A percentile compares a stretch with the other conserved stretches of the same genome.
These are phyloP conservation scores for Elsinoe fawcettii DNA, from an alignment of 2,329 filamentous ascomycete genomes.

Conservation along the genomic window DNA sequence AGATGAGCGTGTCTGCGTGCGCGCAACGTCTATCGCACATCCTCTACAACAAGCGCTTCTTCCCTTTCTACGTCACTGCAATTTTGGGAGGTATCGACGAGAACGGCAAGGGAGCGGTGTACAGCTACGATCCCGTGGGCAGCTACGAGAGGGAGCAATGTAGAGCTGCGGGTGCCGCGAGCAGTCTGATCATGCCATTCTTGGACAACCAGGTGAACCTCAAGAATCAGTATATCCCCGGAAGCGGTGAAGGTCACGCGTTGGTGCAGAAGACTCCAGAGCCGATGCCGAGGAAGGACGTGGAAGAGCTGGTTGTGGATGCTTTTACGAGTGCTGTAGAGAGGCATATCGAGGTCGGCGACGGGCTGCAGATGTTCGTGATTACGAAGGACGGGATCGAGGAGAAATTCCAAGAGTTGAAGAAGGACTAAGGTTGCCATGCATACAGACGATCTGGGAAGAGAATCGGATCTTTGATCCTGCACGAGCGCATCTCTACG, in stretches of 20 bases:
- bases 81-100: slow-evolving; percentile 93
- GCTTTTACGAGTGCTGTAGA: slow-evolving; percentile 97
- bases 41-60: slow-evolving; percentile 95
- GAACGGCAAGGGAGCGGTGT: slow-evolving; percentile 86
- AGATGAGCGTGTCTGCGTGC: slow-evolving; percentile 89
- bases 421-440: slow-evolving; percentile 66
- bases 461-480: not conserved
- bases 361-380: slow-evolving; percentile 89
- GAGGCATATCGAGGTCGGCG: slow-evolving; percentile 97
- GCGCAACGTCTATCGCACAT: slow-evolving; percentile 92
- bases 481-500: not conserved
- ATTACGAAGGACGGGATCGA: slow-evolving; percentile 83
- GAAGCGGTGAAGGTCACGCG: slow-evolving; percentile 73
- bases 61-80: slow-evolving; percentile 95
- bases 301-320: slow-evolving; percentile 86
- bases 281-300: slow-evolving; percentile 63
- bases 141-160: slow-evolving; percentile 97
- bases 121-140: slow-evolving; percentile 95
- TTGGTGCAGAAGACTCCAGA: slow-evolving; percentile 61
- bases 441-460: not conserved
- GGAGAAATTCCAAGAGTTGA: slow-evolving; percentile 75
- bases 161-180: slow-evolving; percentile 78
- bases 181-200: slow-evolving; percentile 94
- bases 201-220: slow-evolving; percentile 99
- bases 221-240: slow-evolving; percentile 95